phyloP scores from a whole-genome alignment of 1,284 basidiomycete genomes.

The Taiwanofungus camphoratus region DNA sequence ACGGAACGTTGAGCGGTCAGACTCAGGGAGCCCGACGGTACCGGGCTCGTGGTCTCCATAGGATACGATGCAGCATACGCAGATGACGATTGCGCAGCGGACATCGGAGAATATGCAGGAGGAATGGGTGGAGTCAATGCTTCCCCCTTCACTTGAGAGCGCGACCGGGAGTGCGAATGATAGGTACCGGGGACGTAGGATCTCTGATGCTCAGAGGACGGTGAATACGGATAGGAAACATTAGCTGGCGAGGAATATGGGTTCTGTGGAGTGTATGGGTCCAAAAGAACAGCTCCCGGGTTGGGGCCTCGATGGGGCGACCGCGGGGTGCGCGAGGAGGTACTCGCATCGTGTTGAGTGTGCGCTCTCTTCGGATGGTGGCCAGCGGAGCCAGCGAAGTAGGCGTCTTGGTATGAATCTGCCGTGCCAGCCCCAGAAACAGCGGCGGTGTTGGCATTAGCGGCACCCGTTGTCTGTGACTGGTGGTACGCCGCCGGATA shows the following conservation, averaged over 20 bases:
- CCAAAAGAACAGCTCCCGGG: conserved; percentile 40
- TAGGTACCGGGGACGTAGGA: conserved; percentile 33
- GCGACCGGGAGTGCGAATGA: conserved; percentile 53
- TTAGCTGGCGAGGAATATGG: conserved; percentile 54
- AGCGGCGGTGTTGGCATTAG: conserved; percentile 26
- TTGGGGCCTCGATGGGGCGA: conserved; percentile 54
- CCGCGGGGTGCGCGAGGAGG: conserved; percentile 43
- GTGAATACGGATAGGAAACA: conserved; percentile 41
- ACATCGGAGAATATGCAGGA: conserved; percentile 46
- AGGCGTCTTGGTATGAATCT: conserved; percentile 60
- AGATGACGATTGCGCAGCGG: conserved; percentile 29
- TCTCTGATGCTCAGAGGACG: conserved; percentile 41
- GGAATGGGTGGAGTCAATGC: conserved; percentile 46
- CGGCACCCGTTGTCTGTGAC: conserved; percentile 24
- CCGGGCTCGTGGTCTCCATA: conserved; percentile 59
- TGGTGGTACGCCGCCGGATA: conserved; percentile 57
- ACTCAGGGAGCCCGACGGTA: conserved; percentile 44
- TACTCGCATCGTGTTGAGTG: conserved; percentile 44
- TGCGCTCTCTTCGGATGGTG: conserved; percentile 53
- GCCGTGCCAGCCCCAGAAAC: conserved; percentile 29
- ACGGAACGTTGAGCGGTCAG: conserved; percentile 39
- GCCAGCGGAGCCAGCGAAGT: conserved; percentile 45
- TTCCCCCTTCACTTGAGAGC: conserved; percentile 56
- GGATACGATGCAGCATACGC: conserved; percentile 35
- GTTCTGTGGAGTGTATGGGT: conserved; percentile 59